These are phyloP conservation scores for Fagopyrum tataricum DNA, from an alignment of 148 eudicot genomes.

Conservation along the genomic window DNA sequence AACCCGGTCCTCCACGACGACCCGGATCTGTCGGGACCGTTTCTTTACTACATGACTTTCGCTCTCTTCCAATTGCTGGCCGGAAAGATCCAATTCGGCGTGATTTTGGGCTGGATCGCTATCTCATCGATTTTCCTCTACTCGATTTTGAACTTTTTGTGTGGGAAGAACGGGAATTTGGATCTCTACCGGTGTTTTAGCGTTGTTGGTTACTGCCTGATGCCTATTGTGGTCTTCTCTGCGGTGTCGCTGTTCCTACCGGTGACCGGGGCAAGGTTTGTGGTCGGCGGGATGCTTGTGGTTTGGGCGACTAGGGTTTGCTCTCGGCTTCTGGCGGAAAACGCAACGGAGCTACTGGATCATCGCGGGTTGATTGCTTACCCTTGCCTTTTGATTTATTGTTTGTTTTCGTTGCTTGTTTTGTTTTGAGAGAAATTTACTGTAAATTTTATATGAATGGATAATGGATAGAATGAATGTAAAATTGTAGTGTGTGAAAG, in stretches of 20 bases:
- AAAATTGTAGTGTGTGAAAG: not conserved
- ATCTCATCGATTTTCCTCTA: constrained; percentile 23
- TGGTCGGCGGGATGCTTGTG: constrained; percentile 17
- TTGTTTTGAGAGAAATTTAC: constrained; percentile 13
- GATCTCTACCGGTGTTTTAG: constrained; percentile 29
- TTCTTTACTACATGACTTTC: constrained; percentile 21
- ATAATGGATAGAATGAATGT: constrained; percentile 4
- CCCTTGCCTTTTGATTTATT: constrained; percentile 26
- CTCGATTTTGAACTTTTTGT: constrained; percentile 21
- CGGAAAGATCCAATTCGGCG: constrained; percentile 30
- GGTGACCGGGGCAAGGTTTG: constrained; percentile 10
- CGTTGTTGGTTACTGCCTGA: constrained; percentile 24
- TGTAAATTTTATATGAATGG: not conserved
- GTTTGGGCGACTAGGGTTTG: constrained; percentile 29
- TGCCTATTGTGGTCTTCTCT: constrained; percentile 29
- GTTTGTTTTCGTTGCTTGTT: constrained; percentile 27
- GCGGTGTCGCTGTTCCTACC: constrained; percentile 28
- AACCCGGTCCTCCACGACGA: constrained; percentile 19
- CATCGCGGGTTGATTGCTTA: constrained; percentile 25
- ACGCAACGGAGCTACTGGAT: constrained; percentile 13
- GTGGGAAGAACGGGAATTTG: constrained; percentile 26
- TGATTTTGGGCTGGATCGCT: constrained; percentile 26
- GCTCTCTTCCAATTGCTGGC: constrained; percentile 26
- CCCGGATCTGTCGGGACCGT: constrained; percentile 32
- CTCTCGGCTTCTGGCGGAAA: constrained; percentile 24